Base-by-base conservation (phyloP, 306 rosid genomes). In the Dalbergia cultrata region DNA sequence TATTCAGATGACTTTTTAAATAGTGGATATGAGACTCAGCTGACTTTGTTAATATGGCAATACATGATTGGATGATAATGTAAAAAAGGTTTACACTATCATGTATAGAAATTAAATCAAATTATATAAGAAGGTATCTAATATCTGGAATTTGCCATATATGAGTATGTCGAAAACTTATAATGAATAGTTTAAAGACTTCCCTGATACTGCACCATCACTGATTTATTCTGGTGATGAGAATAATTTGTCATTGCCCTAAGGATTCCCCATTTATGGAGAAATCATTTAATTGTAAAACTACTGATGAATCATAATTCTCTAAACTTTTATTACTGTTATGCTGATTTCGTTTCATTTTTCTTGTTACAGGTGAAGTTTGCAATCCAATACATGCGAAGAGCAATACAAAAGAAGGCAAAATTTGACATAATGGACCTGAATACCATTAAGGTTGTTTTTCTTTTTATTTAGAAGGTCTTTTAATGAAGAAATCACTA, bases 381-480 rank as follows among this genome's bases (percentile, higher is more conserved):
- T 84, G 99, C 99, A 49, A 96, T 96, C 85, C 99, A 96, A 81
- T 92, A 87, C 88, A 96, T 96, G 98, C 88, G 94, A 79, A 93
- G 90, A 87, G 86, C 90, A 33, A 91, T 96, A 79, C 99, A 93
- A 85, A 96, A 93, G 88, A 96, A 96, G 90, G 99, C 99, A 70
- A 93, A 96, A 83, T 93, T 96, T 89, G 98, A 96, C 85, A 96
- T 96, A 80, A 45, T 13, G 57, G 89, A 89, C 61, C 90, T 96
- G 77, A 96, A 93, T 78, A 90, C 99, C 26, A 92, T 90, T 39
- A 96, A 96, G 97, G 99, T 93, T 31, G 13, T 67, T 66, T 56
- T 19, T 52, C 13, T 67, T 76, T 60, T 8, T 35, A 3, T 1
- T 39, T 52, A 60, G 39, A 89, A 92, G 87, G 89, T 86, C 62